Evolutionary conservation across 2,329 filamentous ascomycete genomes (phyloP), one percentile per base, ranked within the genome.

Genomic region (Venturiaceae sp.): DNA sequence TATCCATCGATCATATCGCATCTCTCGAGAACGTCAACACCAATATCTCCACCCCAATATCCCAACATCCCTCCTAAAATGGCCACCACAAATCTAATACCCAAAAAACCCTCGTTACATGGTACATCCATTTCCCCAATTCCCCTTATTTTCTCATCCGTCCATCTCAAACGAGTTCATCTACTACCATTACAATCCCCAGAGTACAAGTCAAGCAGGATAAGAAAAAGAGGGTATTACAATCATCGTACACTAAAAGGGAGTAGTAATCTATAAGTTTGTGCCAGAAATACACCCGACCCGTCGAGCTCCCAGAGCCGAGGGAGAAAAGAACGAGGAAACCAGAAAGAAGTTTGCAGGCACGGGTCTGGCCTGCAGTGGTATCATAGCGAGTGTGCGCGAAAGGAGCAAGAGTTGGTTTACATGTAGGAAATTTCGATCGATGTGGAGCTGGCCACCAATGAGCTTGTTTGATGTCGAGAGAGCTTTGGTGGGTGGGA

Each of bases 201-300:
- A 9, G n/a, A 11, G n/a, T 13, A 30, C 21, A 28, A 5, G 4
- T 3, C 16, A 5, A 5, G 44, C 16, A 16, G 30, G 16, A 50
- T 6, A 30, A 30, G 61, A 14, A 61, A 60, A 50, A 30, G 23
- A 16, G 44, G 44, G 23, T 8, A 50, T 50, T 30, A 50, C 44
- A 50, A 50, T 30, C 44, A 30, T 50, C 44, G 44, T 30, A 50
- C 44, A 50, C 5, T 28, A 14, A 13, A n/a, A 30, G n/a, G n/a
- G n/a, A n/a, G n/a, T n/a, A n/a, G n/a, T n/a, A 50, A 13, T 44
- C 44, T 50, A 30, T 30, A 30, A n/a, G n/a, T 30, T 30, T 16
- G 44, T 30, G 23, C 44, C n/a, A 30, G 3, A 30, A 30, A 30
- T 13, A 50, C 14, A 50, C 26, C 26, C 26, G 3, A 50, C 26